These are phyloP conservation scores for Umbelopsis vinacea DNA, from an alignment of 192 early-diverging fungal species.

Conservation along the genomic window DNA sequence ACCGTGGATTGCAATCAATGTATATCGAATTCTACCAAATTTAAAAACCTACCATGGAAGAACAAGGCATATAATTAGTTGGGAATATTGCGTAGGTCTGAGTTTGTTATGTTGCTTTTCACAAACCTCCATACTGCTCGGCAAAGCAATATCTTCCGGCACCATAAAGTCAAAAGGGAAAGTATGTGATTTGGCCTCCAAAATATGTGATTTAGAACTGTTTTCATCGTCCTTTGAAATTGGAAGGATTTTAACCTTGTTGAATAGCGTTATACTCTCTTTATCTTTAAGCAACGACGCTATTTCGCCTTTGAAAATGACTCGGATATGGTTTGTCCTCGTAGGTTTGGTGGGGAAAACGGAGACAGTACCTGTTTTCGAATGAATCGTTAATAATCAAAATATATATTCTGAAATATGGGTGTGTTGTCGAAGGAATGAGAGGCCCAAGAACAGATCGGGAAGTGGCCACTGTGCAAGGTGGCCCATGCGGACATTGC, in stretches of 20 bases:
- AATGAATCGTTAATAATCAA: neutral
- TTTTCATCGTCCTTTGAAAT: constrained; percentile 16
- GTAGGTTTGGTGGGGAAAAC: constrained; percentile 35
- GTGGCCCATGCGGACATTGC: neutral
- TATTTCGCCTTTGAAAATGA: constrained; percentile 39
- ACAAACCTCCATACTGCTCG: constrained; percentile 42
- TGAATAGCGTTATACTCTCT: constrained; percentile 32
- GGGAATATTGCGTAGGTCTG: neutral
- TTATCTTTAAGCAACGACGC: constrained; percentile 35
- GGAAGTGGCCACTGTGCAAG: neutral
- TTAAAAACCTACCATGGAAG: constrained; percentile 33
- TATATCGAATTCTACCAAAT: constrained; percentile 36
- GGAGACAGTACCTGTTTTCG: constrained; percentile 29
- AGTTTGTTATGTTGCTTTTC: neutral
- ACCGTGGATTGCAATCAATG: constrained; percentile 31
- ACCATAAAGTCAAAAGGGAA: constrained; percentile 44
- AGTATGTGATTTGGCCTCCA: constrained; percentile 35
- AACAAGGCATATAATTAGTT: neutral
- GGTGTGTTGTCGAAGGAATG: neutral
- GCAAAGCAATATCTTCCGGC: constrained; percentile 34
- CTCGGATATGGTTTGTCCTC: constrained; percentile 35
- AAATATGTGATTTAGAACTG: neutral
- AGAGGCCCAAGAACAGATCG: neutral
- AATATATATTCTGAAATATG: neutral
- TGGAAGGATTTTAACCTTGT: constrained; percentile 20